A percentile compares a stretch with the other conserved stretches of the same genome.
These are phyloP conservation scores for Rhizopogon roseolus DNA, from an alignment of 768 basidiomycete species.

Conservation along the genomic window DNA sequence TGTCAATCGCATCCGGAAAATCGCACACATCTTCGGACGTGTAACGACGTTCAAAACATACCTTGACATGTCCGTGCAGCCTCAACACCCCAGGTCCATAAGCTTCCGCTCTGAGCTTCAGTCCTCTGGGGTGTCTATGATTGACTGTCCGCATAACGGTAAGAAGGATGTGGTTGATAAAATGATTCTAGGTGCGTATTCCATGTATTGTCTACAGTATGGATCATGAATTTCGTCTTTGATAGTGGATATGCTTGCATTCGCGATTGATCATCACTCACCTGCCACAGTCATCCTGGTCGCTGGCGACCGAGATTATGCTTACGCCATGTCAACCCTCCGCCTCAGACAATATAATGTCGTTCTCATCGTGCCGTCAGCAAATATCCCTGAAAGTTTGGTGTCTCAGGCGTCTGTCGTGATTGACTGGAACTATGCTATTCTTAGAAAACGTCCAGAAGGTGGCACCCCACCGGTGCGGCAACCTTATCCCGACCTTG, in stretches of 20 bases:
- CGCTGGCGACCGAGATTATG: constrained; percentile 63
- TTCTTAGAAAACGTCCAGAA: constrained; percentile 29
- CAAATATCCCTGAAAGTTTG: constrained; percentile 38
- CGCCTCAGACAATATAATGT: constrained; percentile 50
- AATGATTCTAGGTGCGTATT: constrained; percentile 39
- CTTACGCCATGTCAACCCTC: constrained; percentile 54
- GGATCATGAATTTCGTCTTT: constrained; percentile 1
- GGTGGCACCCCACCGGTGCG: constrained; percentile 8
- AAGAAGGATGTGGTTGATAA: constrained; percentile 39
- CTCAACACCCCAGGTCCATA: constrained; percentile 27
- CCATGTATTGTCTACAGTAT: not conserved
- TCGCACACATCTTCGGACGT: constrained; percentile 44
- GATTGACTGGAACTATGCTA: constrained; percentile 44
- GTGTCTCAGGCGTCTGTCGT: constrained; percentile 50
- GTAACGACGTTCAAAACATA: constrained; percentile 52
- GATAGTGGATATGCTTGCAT: constrained; percentile 63
- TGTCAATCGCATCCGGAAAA: constrained; percentile 36
- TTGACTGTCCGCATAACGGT: constrained; percentile 30
- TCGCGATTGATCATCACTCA: constrained; percentile 54
- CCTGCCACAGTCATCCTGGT: constrained; percentile 58
- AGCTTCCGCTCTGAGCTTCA: constrained; percentile 38
- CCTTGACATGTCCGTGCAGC: constrained; percentile 39
- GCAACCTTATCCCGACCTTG: constrained; percentile 21
- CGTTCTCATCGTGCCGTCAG: constrained; percentile 41
- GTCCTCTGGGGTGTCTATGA: constrained; percentile 38